These are phyloP conservation scores for Wickerhamiella siamensis DNA, from an alignment of 805 yeast genomes.

Conservation along the genomic window DNA sequence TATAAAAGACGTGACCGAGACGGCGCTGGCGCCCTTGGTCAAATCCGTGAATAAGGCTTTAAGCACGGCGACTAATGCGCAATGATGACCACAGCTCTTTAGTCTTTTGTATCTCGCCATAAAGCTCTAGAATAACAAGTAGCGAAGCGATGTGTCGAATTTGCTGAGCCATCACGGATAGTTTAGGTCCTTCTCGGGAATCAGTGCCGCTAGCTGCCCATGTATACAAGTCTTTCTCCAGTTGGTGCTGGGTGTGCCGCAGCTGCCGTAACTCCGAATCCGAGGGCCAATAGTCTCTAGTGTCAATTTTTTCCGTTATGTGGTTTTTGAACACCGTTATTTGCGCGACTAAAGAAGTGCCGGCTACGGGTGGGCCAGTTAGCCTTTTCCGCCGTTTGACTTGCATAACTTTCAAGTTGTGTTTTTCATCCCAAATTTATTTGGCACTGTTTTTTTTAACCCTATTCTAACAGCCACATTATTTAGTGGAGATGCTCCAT, in stretches of 20 bases:
- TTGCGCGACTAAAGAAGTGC: too few relatives aligned
- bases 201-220: not conserved
- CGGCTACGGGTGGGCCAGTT: too few relatives aligned
- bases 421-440: too few relatives aligned
- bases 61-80: slow-evolving; percentile 1
- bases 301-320: too few relatives aligned
- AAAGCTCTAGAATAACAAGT: not conserved
- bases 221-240: too few relatives aligned
- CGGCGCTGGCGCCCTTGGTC: slow-evolving; percentile 7
- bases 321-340: too few relatives aligned
- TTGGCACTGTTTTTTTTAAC: too few relatives aligned
- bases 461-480: not conserved
- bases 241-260: not conserved
- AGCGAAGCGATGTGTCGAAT: not conserved
- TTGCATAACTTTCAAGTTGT: too few relatives aligned
- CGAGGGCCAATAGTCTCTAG: not conserved
- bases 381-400: too few relatives aligned
- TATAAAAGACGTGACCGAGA: not conserved
- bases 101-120: not conserved
- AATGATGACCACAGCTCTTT: not conserved
- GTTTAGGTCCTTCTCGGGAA: not conserved
- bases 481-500: slow-evolving; percentile 11
- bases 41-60: slow-evolving; percentile 9
- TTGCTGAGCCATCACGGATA: not conserved
- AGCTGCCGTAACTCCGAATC: not conserved